Evolutionary conservation across 116 monocot species (phyloP).

Genomic region (Thalassia testudinum): DNA sequence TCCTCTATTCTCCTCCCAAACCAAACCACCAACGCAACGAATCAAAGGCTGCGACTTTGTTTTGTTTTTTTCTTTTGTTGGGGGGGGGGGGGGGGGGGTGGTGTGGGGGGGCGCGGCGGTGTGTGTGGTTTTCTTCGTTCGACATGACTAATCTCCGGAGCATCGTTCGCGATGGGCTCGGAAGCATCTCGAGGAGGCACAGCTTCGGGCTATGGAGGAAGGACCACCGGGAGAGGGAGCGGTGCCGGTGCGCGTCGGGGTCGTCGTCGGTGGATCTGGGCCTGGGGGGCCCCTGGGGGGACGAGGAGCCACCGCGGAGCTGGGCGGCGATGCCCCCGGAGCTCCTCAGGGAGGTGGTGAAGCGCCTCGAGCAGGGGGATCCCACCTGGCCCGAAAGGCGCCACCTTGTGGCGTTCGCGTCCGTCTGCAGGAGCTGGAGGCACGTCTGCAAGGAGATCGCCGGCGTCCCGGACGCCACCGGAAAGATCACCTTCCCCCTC

Average conservation of each 20-base stretch:
- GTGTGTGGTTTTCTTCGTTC: background rate
- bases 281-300: background rate
- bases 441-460: background rate
- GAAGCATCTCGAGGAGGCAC: constrained; percentile 11
- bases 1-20: background rate
- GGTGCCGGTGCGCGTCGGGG: too few species aligned
- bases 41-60: too few species aligned
- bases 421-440: constrained; percentile 3
- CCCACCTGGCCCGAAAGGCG: constrained; percentile 1
- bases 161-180: constrained; percentile 15
- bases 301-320: background rate
- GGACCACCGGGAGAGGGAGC: too few species aligned
- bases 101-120: too few species aligned
- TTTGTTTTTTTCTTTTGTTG: too few species aligned
- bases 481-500: constrained; percentile 3
- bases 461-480: constrained; percentile 1
- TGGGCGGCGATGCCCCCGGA: constrained; percentile 6
- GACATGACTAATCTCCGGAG: background rate
- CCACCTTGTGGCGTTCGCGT: background rate
- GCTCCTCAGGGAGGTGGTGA: constrained; percentile 7
- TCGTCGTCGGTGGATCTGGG: background rate
- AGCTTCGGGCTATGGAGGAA: background rate
- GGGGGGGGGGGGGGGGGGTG: too few species aligned
- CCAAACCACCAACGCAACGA: too few species aligned
- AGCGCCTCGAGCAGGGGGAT: constrained; percentile 1